Evolutionary conservation across 2,329 filamentous ascomycete species (phyloP).

Genomic region (Torrubiella hemipterigena): DNA sequence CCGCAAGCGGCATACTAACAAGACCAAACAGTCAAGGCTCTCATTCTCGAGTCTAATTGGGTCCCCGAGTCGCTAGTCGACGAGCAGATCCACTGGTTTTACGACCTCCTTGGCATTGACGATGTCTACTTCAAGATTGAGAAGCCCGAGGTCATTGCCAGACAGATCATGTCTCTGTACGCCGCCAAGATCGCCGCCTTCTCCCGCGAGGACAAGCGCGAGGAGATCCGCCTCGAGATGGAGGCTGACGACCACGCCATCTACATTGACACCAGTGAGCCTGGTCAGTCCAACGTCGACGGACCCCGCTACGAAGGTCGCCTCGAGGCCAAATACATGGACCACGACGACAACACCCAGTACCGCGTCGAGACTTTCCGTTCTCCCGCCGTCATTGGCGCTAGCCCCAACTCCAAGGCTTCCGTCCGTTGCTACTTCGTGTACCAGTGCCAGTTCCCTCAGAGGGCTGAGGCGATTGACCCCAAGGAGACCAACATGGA

Average conservation of each 20-base stretch:
- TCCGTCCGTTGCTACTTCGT: constrained; percentile 97
- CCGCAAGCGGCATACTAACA: no score
- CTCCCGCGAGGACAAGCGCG: constrained; percentile 81
- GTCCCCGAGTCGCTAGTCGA: constrained; percentile 76
- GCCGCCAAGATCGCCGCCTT: constrained; percentile 93
- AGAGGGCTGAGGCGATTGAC: constrained; percentile 55
- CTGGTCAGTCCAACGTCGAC: constrained; percentile 61
- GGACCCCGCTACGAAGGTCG: constrained; percentile 91
- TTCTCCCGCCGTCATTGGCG: constrained; percentile 69
- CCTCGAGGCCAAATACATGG: constrained; percentile 91
- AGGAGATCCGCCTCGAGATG: constrained; percentile 93
- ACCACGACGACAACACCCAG: constrained; percentile 58
- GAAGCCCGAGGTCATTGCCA: constrained; percentile 73
- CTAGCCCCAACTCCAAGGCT: constrained; percentile 55
- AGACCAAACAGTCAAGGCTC: constrained; percentile 58
- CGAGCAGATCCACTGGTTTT: constrained; percentile 89
- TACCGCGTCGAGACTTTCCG: constrained; percentile 98
- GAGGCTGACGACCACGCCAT: constrained; percentile 91
- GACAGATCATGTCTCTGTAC: constrained; percentile 90
- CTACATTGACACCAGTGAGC: constrained; percentile 95
- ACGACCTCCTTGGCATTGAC: constrained; percentile 93
- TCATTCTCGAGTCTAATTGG: constrained; percentile 70
- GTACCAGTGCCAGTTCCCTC: constrained; percentile 88
- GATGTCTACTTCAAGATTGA: constrained; percentile 97
- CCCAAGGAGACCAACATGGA: constrained; percentile 80